A percentile compares a stretch with the other conserved stretches of the same genome.
Evolutionary conservation across 495 filamentous ascomycete genomes (phyloP).

Genomic region (Staphylotrichum tortipilum): DNA sequence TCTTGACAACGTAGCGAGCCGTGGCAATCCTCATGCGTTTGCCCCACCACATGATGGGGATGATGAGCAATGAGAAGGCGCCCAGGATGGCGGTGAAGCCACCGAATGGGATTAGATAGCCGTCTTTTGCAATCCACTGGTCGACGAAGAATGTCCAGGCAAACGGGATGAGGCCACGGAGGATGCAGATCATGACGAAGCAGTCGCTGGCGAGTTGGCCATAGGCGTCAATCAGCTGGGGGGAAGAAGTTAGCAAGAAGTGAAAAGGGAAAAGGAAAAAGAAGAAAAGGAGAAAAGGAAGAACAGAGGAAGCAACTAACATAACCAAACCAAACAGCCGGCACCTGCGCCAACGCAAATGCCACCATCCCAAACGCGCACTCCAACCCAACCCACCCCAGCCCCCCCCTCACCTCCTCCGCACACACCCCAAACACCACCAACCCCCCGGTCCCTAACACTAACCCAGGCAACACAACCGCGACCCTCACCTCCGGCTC

Average conservation of each 20-base stretch:
- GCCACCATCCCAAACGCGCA: constrained; percentile 24
- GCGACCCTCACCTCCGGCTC: constrained; percentile 23
- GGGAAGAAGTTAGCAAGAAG: not conserved
- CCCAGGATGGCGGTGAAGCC: constrained; percentile 23
- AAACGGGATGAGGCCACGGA: constrained; percentile 24
- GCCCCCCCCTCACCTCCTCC: constrained; percentile 7
- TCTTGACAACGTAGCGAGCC: constrained; percentile 19
- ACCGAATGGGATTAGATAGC: constrained; percentile 23
- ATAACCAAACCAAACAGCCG: constrained; percentile 25
- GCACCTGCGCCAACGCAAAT: constrained; percentile 24
- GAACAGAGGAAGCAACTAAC: constrained; percentile 11
- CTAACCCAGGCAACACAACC: constrained; percentile 19
- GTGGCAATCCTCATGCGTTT: constrained; percentile 28
- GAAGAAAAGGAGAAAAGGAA: too few relatives aligned
- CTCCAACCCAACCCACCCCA: constrained; percentile 25
- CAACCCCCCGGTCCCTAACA: constrained; percentile 20
- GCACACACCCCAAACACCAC: constrained; percentile 28
- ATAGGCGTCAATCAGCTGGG: constrained; percentile 27
- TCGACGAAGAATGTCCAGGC: constrained; percentile 22
- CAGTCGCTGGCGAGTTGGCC: constrained; percentile 25
- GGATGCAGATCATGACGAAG: constrained; percentile 27
- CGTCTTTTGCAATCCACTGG: constrained; percentile 19
- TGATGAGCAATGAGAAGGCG: constrained; percentile 16
- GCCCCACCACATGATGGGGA: constrained; percentile 19
- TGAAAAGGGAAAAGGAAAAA: too few relatives aligned